Evolutionary conservation across 2,329 filamentous ascomycete species (phyloP).

Genomic region (Aspergillus sp.): DNA sequence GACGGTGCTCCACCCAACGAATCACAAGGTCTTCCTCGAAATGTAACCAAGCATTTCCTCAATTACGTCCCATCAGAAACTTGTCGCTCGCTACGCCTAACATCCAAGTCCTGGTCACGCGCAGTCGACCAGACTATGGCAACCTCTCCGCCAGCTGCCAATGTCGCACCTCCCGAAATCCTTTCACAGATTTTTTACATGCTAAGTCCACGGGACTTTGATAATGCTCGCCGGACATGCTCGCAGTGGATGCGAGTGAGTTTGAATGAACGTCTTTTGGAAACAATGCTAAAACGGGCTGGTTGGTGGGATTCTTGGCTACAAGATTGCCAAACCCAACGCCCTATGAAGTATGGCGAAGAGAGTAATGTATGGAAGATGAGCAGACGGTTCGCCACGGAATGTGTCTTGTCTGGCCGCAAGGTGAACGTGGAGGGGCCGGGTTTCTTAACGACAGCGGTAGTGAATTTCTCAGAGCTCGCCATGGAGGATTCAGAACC

Average conservation of each 20-base stretch:
- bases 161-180: constrained; percentile 47
- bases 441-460: constrained; percentile 39
- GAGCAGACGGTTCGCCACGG: constrained; percentile 49
- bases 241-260: constrained; percentile 59
- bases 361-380: constrained; percentile 36
- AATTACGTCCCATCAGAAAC: constrained; percentile 8
- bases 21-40: constrained; percentile 2
- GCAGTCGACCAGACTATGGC: constrained; percentile 22
- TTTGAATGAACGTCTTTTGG: constrained; percentile 51
- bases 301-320: constrained; percentile 52
- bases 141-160: constrained; percentile 27
- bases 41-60: constrained; percentile 9
- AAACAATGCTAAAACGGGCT: constrained; percentile 53
- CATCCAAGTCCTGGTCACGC: constrained; percentile 34
- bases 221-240: constrained; percentile 60
- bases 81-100: constrained; percentile 26
- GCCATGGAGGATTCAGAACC: constrained; percentile 13
- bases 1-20: neutral
- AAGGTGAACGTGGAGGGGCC: constrained; percentile 27
- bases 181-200: constrained; percentile 47
- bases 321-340: constrained; percentile 25
- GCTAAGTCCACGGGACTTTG: constrained; percentile 52
- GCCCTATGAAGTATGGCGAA: constrained; percentile 36
- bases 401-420: constrained; percentile 46
- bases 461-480: constrained; percentile 26